Base-by-base conservation (phyloP, 805 yeast species). In the Saturnispora diversa region DNA sequence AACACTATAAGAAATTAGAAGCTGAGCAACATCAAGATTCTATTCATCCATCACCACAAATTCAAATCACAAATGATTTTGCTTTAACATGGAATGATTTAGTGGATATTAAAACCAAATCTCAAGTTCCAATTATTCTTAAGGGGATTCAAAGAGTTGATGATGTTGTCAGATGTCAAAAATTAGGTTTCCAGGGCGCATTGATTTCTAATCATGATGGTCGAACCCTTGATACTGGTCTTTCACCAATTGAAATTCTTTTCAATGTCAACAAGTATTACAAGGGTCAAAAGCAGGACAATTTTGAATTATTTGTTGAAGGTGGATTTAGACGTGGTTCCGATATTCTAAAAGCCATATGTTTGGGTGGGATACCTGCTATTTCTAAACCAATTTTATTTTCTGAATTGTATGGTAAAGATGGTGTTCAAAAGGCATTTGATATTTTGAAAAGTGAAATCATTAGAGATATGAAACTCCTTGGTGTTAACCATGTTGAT, bases 1-100 rank as follows among this genome's bases (percentile, higher is more conserved):
- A 86, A 60, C 85, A 84, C 56, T 95, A 86, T 54, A 84, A 83
- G 55, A 95, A 86, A 54, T 61, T 76, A 42, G 83, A 81, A 57
- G 74, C 76, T 43, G 60, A 65, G 15, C 32, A 23, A 4, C 44
- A 40, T 27, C 32, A 35, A 31, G 67, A 73, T 70, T 72, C 50
- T 66, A 12, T 6, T 10, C 24, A 32, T 12, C 46, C 48, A 17
- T 41, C 43, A 8, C 46, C 46, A 17, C 46, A 43, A 26, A 15
- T 45, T 9, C 24, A n/a, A 10, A 11, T 19, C 13, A 17, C 19
- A 6, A 30, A 39, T 2, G 46, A 49, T 5, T 45, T 43, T 31
- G 32, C 42, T 10, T 37, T 78, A 26, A 62, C 69, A 8, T 81
- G 86, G 87, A 66, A 72, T 20, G 84, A 80, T 52, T 62, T 81